phyloP scores from a whole-genome alignment of 1,284 basidiomycete species.

The Nidula niveotomentosa region DNA sequence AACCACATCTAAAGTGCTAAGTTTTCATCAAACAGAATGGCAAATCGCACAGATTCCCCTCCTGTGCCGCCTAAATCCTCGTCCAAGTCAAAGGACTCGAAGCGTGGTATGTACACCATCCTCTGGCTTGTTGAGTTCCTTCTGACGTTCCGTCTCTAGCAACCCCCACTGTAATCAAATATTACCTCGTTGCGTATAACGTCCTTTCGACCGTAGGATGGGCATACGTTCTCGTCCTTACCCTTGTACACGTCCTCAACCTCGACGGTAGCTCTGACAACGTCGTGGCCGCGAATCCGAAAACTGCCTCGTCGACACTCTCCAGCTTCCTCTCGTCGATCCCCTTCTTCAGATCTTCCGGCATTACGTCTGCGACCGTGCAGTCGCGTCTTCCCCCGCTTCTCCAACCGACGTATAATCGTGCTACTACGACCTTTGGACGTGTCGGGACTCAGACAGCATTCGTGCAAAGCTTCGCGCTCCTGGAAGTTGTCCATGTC shows the following conservation, averaged over 20 bases:
- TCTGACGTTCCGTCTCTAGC: background rate
- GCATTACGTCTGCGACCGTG: constrained; percentile 21
- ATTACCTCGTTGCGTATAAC: constrained; percentile 84
- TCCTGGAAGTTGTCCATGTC: constrained; percentile 84
- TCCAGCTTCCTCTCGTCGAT: constrained; percentile 33
- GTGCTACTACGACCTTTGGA: constrained; percentile 50
- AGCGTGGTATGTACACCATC: too few relatives aligned
- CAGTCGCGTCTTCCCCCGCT: constrained; percentile 29
- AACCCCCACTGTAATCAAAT: constrained; percentile 32
- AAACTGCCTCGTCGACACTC: constrained; percentile 29
- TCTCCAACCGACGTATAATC: constrained; percentile 37
- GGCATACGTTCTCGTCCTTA: constrained; percentile 63
- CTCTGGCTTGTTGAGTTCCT: too few relatives aligned
- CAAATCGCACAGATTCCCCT: too few relatives aligned
- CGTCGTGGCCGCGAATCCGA: constrained; percentile 20
- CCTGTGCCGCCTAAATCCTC: too few relatives aligned
- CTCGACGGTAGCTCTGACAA: constrained; percentile 33
- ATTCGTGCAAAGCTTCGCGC: constrained; percentile 80
- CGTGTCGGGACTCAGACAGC: constrained; percentile 65
- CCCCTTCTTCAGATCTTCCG: constrained; percentile 28
- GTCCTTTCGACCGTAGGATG: constrained; percentile 71
- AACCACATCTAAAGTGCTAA: too few relatives aligned
- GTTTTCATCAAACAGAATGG: too few relatives aligned
- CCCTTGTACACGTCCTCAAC: constrained; percentile 49
- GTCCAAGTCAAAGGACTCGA: too few relatives aligned